Evolutionary conservation across 495 filamentous ascomycete genomes (phyloP), one percentile per base, ranked within the genome.

Genomic region (Aspergillus egyptiacus): DNA sequence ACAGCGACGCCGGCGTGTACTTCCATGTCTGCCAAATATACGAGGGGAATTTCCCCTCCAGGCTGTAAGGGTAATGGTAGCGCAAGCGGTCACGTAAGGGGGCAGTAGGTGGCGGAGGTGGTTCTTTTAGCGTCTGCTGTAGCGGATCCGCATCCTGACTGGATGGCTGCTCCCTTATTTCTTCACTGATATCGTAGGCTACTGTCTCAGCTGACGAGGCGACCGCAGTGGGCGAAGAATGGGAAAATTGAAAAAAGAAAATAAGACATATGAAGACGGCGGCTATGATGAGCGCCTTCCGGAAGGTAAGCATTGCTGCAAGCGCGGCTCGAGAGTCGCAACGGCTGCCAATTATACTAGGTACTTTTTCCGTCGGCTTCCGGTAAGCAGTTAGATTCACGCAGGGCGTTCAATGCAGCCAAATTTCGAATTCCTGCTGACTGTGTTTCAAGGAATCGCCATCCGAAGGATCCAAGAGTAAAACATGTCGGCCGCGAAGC

Each of bases 21-120:
- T 94, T 96, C 93, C 93, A 98, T 31, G 93, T 98, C 72, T 98
- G 93, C 93, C 93, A 98, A 51, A 98, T 94, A 68, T 95, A 98
- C 22, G 89, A 91, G 0, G 93, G 93, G 66, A 98, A 98, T 64
- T 88, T 91, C 48, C 72, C 64, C 53, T 88, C 82, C 37, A 90
- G 77, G 55, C 94, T 84, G 70, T 97, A 98, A 10, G 91, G 89
- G 62, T 91, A 98, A 58, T 94, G 86, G 71, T 94, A 95, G 30
- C 81, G 86, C 41, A 98, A 76, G 59, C 90, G 89, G 24, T 95
- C 86, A 60, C 82, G 78, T 14, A 97, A 69, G 9, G 87, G 80
- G 57, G 71, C 58, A 47, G 42, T 66, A 34, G 56, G 47, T 31
- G 66, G 51, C 6, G 68, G 53, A 27, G 67, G 52, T 31, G 67